Conservation (phyloP, 805 yeast species). For the Metschnikowia chrysomelidarum region DNA sequence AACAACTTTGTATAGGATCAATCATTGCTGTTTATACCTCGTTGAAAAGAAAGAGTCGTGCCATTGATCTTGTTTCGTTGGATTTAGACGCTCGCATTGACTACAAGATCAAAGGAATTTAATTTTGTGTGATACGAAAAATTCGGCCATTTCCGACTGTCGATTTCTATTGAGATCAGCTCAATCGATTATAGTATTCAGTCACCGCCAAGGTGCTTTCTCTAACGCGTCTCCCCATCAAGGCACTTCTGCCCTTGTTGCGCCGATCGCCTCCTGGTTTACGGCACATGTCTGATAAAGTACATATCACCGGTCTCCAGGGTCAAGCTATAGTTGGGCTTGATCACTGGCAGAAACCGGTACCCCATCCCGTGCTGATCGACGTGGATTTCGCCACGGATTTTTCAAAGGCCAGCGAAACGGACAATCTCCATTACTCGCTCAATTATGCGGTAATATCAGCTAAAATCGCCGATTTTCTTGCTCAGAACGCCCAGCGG, state of each 20-base stretch:
- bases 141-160: no score
- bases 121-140: no score
- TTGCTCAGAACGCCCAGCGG: conserved; percentile 40
- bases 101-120: no score
- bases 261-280: conserved; percentile 4
- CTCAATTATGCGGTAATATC: conserved; percentile 87
- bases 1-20: no score
- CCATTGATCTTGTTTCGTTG: no score
- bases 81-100: no score
- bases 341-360: conserved; percentile 71
- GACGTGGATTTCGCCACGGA: conserved; percentile 62
- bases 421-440: conserved; percentile 79
- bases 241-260: conserved; percentile 13
- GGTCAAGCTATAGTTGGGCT: conserved; percentile 65
- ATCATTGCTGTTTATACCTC: no score
- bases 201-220: conserved; percentile 15
- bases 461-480: conserved; percentile 54
- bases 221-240: conserved; percentile 4
- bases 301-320: conserved; percentile 54
- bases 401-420: conserved; percentile 68
- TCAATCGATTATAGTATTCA: no score
- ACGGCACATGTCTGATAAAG: conserved; percentile 31
- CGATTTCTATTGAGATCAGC: no score
- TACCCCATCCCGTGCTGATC: conserved; percentile 63
- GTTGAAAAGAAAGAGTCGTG: no score